These are phyloP conservation scores for Leccinum incarnatum DNA, from an alignment of 768 basidiomycete genomes.

Conservation along the genomic window DNA sequence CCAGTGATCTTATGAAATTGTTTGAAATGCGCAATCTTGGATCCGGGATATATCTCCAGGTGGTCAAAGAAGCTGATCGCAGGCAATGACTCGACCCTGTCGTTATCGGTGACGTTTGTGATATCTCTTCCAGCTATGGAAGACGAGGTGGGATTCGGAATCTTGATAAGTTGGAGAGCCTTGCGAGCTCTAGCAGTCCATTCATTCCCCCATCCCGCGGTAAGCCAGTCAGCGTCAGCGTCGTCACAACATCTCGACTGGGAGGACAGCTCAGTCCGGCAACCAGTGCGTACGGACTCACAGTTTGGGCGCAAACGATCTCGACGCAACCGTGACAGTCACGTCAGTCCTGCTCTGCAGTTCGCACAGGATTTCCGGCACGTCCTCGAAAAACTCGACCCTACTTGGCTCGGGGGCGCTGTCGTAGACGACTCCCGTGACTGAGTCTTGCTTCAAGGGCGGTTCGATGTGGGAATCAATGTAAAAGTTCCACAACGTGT, in stretches of 20 bases:
- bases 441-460: slow-evolving; percentile 48
- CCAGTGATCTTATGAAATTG: slow-evolving; percentile 69
- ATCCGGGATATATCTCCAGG: slow-evolving; percentile 75
- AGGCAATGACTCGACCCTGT: slow-evolving; percentile 32
- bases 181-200: slow-evolving; percentile 57
- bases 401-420: slow-evolving; percentile 18
- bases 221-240: neutral
- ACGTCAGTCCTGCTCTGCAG: slow-evolving; percentile 46
- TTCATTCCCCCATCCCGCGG: neutral
- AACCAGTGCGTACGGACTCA: slow-evolving; percentile 35
- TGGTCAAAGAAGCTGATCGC: slow-evolving; percentile 68
- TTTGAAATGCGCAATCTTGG: slow-evolving; percentile 81
- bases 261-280: neutral
- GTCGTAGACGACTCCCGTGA: slow-evolving; percentile 25
- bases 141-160: slow-evolving; percentile 46
- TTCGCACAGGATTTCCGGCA: slow-evolving; percentile 66
- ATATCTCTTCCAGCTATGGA: slow-evolving; percentile 30
- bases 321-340: slow-evolving; percentile 68
- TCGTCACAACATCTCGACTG: neutral
- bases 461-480: slow-evolving; percentile 74
- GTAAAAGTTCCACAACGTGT: slow-evolving; percentile 87
- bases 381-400: slow-evolving; percentile 74
- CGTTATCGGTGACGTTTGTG: neutral
- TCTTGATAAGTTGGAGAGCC: slow-evolving; percentile 62
- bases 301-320: slow-evolving; percentile 69